Evolutionary conservation across 2,329 filamentous ascomycete genomes (phyloP), one percentile per base, ranked within the genome.

Genomic region (Xylariaceae sp.): DNA sequence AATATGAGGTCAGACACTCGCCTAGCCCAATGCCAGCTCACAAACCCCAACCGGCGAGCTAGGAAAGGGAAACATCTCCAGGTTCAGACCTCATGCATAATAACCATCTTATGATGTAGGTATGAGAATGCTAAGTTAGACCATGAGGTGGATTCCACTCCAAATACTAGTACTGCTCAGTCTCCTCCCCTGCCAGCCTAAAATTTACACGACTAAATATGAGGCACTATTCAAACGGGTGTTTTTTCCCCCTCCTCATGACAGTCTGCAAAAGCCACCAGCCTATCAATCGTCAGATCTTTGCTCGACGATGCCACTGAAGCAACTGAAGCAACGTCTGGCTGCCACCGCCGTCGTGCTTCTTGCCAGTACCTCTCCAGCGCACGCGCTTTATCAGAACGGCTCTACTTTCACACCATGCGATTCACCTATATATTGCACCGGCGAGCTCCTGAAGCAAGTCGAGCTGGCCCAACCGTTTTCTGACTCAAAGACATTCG

Each of bases 401-500:
- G 84, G 82, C 60, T 78, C 77, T 2, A 72, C 83, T 41, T 75
- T 80, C 55, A 80, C 84, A 2, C 84, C 85, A 1, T 88, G 85
- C 70, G 81, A 86, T 65, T 87, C 84, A 6, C 78, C 81, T 12
- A 74, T 87, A 26, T 88, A 87, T 70, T 88, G 85, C 65, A 76
- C 83, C 59, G 85, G 85, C 47, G 80, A 85, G 0, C 75, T 87
- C 9, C 74, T 88, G 2, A 74, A 77, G 56, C 75, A 81, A 58
- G 78, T 88, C 47, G 77, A 87, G 71, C 73, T 87, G 7, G 84
- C 84, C 2, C 73, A 72, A 29, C 84, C 84, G 0, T 87, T 87
- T 60, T 70, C 74, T 11, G 85, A 87, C 70, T 87, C 83, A 56
- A 88, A 87, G 74, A 86, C 83, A 1, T 87, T 86, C 65, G 85